Percentiles rank a stretch among this genome's conserved stretches.
Evolutionary conservation across 306 rosid species (phyloP).

Genomic region (Alnus glutinosa): DNA sequence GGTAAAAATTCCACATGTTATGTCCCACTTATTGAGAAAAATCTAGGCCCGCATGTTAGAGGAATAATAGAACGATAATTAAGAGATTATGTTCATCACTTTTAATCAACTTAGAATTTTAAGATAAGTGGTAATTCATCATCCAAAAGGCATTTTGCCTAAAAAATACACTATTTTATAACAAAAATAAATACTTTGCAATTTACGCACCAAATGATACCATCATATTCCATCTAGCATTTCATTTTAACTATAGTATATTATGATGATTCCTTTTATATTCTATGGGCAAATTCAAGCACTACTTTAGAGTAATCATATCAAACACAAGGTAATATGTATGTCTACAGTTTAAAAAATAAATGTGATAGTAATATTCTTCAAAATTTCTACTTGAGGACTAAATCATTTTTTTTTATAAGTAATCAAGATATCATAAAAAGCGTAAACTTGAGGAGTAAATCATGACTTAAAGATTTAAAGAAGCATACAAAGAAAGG

Average conservation of each 20-base stretch:
- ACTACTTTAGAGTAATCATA: not conserved
- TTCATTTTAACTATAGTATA: not conserved
- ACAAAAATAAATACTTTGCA: not conserved
- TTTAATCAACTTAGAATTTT: no score
- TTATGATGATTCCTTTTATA: not conserved
- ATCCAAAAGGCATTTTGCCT: not conserved
- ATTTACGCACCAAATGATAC: not conserved
- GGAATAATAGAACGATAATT: no score
- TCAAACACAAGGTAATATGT: not conserved
- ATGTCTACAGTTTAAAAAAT: not conserved
- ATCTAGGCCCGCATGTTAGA: no score
- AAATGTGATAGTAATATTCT: conserved; percentile 7
- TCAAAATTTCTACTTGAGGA: conserved; percentile 14
- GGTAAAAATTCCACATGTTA: no score
- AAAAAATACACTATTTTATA: not conserved
- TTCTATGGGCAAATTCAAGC: not conserved
- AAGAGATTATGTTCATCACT: no score
- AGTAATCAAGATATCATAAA: no score
- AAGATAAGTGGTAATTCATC: no score
- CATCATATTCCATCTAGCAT: not conserved
- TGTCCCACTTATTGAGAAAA: no score
- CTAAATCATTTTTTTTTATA: conserved; percentile 8
- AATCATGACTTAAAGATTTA: conserved; percentile 28
- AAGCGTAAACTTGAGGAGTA: not conserved
- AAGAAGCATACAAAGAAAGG: conserved; percentile 83